Conservation (phyloP, 371 early-diverging fungal species). For the Rhizopus delemar region DNA sequence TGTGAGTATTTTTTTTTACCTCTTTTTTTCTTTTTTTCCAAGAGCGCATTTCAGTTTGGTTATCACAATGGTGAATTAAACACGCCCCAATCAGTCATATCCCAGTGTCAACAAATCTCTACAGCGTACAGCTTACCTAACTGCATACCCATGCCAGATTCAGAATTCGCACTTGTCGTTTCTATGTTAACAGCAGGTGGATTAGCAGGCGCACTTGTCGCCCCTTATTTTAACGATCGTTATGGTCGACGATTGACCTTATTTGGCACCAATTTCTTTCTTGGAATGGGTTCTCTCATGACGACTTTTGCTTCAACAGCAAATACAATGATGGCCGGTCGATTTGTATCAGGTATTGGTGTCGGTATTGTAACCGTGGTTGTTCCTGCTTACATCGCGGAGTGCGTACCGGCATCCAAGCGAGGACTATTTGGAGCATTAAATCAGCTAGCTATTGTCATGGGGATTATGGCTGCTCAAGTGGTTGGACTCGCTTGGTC, state of each 20-base stretch:
- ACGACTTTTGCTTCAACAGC: slow-evolving; percentile 63
- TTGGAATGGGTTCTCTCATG: slow-evolving; percentile 63
- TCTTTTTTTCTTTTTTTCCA: slow-evolving; percentile 6
- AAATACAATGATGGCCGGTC: slow-evolving; percentile 64
- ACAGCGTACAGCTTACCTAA: slow-evolving; percentile 46
- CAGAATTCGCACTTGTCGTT: slow-evolving; percentile 69
- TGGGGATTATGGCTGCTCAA: slow-evolving; percentile 78
- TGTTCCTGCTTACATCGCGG: slow-evolving; percentile 85
- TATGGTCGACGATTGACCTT: slow-evolving; percentile 77
- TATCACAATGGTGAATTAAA: slow-evolving; percentile 84
- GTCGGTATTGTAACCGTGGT: slow-evolving; percentile 81
- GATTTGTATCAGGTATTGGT: slow-evolving; percentile 86
- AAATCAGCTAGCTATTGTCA: slow-evolving; percentile 83
- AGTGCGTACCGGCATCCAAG: slow-evolving; percentile 73
- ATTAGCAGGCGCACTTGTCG: slow-evolving; percentile 77
- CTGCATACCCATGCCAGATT: slow-evolving; percentile 84
- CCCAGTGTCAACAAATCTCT: slow-evolving; percentile 50
- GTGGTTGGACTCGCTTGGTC: slow-evolving; percentile 64
- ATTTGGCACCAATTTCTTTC: slow-evolving; percentile 63
- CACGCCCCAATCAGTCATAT: slow-evolving; percentile 72
- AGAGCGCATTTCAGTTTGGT: slow-evolving; percentile 78
- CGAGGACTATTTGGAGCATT: slow-evolving; percentile 81
- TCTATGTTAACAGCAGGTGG: slow-evolving; percentile 81
- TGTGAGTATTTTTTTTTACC: not conserved
- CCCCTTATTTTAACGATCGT: slow-evolving; percentile 67